phyloP scores from a whole-genome alignment of 495 filamentous ascomycete genomes.

The Podospora bellae-mahoneyi region DNA sequence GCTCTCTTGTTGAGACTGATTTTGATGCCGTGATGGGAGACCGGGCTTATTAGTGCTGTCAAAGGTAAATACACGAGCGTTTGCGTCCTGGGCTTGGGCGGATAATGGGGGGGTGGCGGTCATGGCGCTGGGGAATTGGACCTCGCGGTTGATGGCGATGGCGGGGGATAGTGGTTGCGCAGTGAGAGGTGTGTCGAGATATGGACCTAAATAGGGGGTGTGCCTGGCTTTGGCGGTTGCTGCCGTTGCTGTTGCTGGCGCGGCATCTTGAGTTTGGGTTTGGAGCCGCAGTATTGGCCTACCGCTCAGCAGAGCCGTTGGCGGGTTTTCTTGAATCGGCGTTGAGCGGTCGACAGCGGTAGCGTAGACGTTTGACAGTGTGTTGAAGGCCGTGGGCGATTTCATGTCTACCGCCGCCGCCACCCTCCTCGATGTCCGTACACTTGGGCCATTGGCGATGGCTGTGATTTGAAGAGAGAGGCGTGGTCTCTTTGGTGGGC shows the following conservation, averaged over 20 bases:
- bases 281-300: slow-evolving; percentile 46
- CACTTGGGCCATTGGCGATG: slow-evolving; percentile 30
- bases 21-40: slow-evolving; percentile 6
- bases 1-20: slow-evolving; percentile 5
- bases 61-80: slow-evolving; percentile 40
- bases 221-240: slow-evolving; percentile 31
- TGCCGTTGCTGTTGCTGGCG: slow-evolving; percentile 7
- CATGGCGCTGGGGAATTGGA: slow-evolving; percentile 26
- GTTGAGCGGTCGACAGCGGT: slow-evolving; percentile 63
- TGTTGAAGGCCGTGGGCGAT: slow-evolving; percentile 79
- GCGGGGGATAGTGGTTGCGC: slow-evolving; percentile 43
- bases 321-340: slow-evolving; percentile 42
- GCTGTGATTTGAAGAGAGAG: slow-evolving; percentile 73
- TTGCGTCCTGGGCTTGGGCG: slow-evolving; percentile 41
- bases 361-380: slow-evolving; percentile 75
- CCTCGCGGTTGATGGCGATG: slow-evolving; percentile 12
- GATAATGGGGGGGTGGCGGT: slow-evolving; percentile 51
- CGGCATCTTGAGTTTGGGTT: slow-evolving; percentile 28
- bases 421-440: slow-evolving; percentile 34
- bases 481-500: slow-evolving; percentile 63
- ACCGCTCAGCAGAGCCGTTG: slow-evolving; percentile 37
- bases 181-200: slow-evolving; percentile 45
- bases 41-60: slow-evolving; percentile 12
- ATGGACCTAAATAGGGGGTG: slow-evolving; percentile 35
- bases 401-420: slow-evolving; percentile 52